phyloP scores from a whole-genome alignment of 1,284 basidiomycete species.

The Athelia psychrophila region DNA sequence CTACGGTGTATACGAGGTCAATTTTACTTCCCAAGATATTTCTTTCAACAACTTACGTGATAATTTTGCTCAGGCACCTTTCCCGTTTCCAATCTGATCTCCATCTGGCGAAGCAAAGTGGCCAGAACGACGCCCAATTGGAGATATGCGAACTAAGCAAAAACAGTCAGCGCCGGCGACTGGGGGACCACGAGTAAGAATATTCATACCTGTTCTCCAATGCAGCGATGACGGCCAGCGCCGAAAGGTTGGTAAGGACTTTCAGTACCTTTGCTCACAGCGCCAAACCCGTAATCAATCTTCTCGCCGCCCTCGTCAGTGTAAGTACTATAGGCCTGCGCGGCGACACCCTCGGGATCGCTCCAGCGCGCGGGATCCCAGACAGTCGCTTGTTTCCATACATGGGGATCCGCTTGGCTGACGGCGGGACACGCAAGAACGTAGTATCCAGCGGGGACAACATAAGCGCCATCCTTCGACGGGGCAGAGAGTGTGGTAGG shows the following conservation, averaged over 20 bases:
- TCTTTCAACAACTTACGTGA: constrained; percentile 61
- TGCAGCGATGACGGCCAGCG: constrained; percentile 92
- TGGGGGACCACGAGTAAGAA: constrained; percentile 4
- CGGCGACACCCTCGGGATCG: constrained; percentile 75
- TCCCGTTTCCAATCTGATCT: constrained; percentile 63
- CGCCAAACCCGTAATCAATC: constrained; percentile 95
- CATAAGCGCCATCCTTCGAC: constrained; percentile 68
- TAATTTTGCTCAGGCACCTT: constrained; percentile 87
- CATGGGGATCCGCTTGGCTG: constrained; percentile 81
- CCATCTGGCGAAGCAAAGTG: constrained; percentile 76
- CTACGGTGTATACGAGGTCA: constrained; percentile 22
- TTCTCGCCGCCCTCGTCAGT: constrained; percentile 71
- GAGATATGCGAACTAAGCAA: constrained; percentile 84
- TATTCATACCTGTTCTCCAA: constrained; percentile 83
- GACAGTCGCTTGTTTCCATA: constrained; percentile 74
- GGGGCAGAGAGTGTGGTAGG: constrained; percentile 81
- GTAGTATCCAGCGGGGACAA: constrained; percentile 91
- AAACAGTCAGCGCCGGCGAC: background rate
- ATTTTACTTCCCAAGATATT: constrained; percentile 6
- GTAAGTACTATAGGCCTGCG: constrained; percentile 73
- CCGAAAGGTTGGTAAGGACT: constrained; percentile 96
- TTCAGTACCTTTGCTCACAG: constrained; percentile 90
- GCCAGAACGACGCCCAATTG: constrained; percentile 87
- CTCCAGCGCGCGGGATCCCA: constrained; percentile 90
- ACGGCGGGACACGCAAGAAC: constrained; percentile 91